Conservation (phyloP, 192 early-diverging fungal genomes). For the Coemansia sp. region DNA sequence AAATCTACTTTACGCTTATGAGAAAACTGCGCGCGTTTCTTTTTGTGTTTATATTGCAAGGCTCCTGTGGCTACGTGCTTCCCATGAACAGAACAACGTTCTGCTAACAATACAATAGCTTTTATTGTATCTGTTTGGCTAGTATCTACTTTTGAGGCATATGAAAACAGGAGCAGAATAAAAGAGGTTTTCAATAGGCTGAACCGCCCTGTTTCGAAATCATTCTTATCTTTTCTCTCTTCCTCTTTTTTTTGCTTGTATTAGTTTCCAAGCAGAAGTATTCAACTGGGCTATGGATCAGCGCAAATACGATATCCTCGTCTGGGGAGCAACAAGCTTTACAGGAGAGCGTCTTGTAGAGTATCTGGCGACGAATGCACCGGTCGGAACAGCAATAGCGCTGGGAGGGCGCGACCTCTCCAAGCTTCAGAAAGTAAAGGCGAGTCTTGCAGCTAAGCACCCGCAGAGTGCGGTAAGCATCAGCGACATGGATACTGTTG, state of each 20-base stretch:
- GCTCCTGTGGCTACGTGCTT: no score
- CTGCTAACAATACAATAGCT: no score
- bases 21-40: no score
- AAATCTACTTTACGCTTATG: no score
- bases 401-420: slow-evolving; percentile 72
- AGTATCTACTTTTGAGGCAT: background rate
- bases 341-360: slow-evolving; percentile 74
- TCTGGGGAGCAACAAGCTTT: slow-evolving; percentile 85
- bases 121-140: background rate
- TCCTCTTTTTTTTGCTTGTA: background rate
- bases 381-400: slow-evolving; percentile 63
- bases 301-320: slow-evolving; percentile 60
- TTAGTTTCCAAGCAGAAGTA: background rate
- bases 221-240: background rate
- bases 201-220: background rate
- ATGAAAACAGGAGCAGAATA: background rate
- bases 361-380: slow-evolving; percentile 59
- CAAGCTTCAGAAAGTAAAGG: slow-evolving; percentile 66
- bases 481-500: slow-evolving; percentile 58
- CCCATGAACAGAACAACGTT: no score
- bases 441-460: slow-evolving; percentile 59
- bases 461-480: slow-evolving; percentile 9
- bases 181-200: background rate
- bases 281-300: slow-evolving; percentile 19
- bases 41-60: no score